Evolutionary conservation across 2,329 filamentous ascomycete species (phyloP).

Genomic region (Byssothecium circinans): DNA sequence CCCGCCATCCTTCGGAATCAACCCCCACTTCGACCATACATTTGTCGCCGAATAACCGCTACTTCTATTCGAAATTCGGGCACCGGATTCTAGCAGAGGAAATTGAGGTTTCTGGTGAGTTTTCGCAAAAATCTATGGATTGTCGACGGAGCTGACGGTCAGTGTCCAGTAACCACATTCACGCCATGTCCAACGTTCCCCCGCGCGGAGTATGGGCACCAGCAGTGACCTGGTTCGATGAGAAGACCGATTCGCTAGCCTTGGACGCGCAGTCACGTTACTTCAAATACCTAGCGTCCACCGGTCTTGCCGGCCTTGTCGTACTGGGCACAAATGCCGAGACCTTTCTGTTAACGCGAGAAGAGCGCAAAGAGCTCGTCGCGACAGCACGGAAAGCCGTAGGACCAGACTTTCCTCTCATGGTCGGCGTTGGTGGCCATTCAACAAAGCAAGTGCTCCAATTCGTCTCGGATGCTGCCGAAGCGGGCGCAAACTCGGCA

Average conservation of each 20-base stretch:
- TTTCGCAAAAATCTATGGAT: no score
- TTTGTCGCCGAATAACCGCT: no score
- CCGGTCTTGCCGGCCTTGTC: constrained; percentile 47
- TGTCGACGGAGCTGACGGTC: no score
- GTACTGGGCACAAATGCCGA: constrained; percentile 48
- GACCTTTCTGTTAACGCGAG: constrained; percentile 46
- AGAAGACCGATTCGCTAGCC: constrained; percentile 39
- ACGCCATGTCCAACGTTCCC: constrained; percentile 17
- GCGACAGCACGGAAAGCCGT: constrained; percentile 42
- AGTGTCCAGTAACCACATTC: no score
- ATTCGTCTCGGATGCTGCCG: constrained; percentile 42
- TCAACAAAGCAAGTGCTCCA: constrained; percentile 46
- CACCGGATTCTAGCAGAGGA: no score
- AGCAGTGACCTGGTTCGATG: constrained; percentile 48
- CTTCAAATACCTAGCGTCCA: constrained; percentile 45
- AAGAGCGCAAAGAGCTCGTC: constrained; percentile 44
- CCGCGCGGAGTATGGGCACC: constrained; percentile 31
- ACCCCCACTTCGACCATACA: no score
- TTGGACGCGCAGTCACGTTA: constrained; percentile 44
- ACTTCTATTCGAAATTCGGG: no score
- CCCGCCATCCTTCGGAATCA: no score
- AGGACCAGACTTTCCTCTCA: constrained; percentile 43
- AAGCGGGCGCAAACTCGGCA: constrained; percentile 44
- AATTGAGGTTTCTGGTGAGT: no score
- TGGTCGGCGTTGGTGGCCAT: constrained; percentile 46